Conservation (phyloP, 148 eudicot species). For the Spergularia marina region DNA sequence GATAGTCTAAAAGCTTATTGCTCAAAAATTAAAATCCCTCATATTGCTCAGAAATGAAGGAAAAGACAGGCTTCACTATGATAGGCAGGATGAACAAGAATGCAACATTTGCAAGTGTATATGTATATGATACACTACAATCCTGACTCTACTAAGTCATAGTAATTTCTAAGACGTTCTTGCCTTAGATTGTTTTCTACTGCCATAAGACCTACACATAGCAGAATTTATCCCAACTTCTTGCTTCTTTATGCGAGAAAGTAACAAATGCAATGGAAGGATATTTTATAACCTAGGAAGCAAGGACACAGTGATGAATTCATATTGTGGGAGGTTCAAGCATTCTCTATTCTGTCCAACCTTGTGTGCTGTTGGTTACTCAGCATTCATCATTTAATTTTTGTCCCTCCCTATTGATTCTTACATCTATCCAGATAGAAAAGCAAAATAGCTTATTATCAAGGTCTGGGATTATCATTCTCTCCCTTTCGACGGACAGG, state of each 20-base stretch:
- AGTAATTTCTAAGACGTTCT: not conserved
- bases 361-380: no score
- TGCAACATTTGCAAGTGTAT: not conserved
- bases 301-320: not conserved
- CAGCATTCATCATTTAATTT: no score
- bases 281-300: not conserved
- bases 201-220: not conserved
- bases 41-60: not conserved
- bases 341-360: no score
- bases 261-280: not conserved
- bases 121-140: not conserved
- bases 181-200: not conserved
- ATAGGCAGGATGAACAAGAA: not conserved
- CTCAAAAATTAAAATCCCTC: not conserved
- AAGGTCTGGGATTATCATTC: not conserved
- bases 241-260: not conserved
- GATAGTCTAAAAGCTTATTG: no score
- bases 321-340: no score
- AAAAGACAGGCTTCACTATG: not conserved
- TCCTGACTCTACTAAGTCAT: not conserved
- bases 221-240: not conserved
- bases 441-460: no score
- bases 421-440: no score
- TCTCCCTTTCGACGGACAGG: not conserved
- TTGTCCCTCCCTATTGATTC: no score